Percentiles rank a stretch among this genome's conserved stretches.
phyloP scores from a whole-genome alignment of 371 early-diverging fungal species.

The Mortierella sp. region DNA sequence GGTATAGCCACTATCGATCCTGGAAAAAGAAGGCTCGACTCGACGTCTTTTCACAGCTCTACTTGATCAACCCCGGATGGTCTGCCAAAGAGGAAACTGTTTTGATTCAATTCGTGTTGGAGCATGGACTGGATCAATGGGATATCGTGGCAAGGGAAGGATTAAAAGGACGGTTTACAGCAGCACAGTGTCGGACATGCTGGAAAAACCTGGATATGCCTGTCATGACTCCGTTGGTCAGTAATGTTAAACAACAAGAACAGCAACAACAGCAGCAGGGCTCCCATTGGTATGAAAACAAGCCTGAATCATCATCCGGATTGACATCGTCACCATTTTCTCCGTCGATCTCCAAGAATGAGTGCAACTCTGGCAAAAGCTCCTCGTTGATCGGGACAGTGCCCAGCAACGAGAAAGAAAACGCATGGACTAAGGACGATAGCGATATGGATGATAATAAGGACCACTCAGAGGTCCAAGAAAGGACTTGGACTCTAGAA shows the following conservation, averaged over 20 bases:
- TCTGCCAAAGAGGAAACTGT: conserved; percentile 39
- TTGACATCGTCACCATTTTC: neutral
- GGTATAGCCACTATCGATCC: conserved; percentile 17
- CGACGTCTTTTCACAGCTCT: conserved; percentile 16
- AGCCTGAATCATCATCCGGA: neutral
- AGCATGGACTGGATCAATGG: conserved; percentile 31
- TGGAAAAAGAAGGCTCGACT: conserved; percentile 17
- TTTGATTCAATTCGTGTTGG: conserved; percentile 38
- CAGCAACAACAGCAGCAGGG: neutral
- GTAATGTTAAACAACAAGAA: neutral
- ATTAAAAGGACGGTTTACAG: conserved; percentile 16
- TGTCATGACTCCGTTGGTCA: conserved; percentile 4
- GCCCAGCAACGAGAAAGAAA: neutral
- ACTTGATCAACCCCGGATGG: conserved; percentile 40
- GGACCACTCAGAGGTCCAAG: conserved; percentile 1
- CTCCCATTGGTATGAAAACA: neutral
- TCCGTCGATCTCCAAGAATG: neutral
- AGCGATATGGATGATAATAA: neutral
- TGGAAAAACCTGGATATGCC: conserved; percentile 50
- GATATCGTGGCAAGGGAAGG: conserved; percentile 3
- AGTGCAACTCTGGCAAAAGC: no score
- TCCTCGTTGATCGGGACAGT: neutral
- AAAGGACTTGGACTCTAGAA: conserved; percentile 3
- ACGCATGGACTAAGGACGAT: conserved; percentile 4
- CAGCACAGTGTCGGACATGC: conserved; percentile 26